Base-by-base conservation (phyloP, 305 asterid genomes). In the Salvia sclarea region DNA sequence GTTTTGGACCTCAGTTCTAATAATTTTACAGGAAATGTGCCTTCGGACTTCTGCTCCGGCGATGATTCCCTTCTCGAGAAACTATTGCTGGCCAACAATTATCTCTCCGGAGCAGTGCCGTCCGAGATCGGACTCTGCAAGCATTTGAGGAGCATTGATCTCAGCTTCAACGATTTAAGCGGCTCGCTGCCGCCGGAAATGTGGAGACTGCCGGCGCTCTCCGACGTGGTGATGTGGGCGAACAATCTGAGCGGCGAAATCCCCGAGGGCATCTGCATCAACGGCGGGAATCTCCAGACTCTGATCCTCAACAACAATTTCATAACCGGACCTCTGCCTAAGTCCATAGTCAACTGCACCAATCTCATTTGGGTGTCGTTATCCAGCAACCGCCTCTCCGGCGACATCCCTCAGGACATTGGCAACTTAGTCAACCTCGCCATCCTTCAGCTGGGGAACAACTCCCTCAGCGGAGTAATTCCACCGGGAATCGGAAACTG, bases 181-280 rank as follows among this genome's bases (percentile, higher is more conserved):
- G 98, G 78, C 61, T 54, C 88, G 1, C 72, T 91, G 61, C 98
- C 98, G 14, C 61, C 14, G n/a, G 88, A 81, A 66, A 79, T 91
- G 17, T 91, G 98, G 98, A 68, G 20, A n/a, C 61, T 91, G 49
- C 98, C 96, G 10, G 79, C 73, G 76, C 82, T 92, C 33, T 75
- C 83, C 0, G 98, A 92, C 20, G 60, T 92, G 47, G 83, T 92
- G 25, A 86, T 92, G 88, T 92, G 98, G 98, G 98, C 98, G 5
- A 91, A 88, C 68, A 79, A 79, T 60, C 80, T 91, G 55, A 80
- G 86, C 0, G 97, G 97, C 2, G 85, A 84, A 66, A 87, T 91
- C 38, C 96, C 95, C 0, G 88, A 84, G 61, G 93, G 93, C 38
- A 85, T 91, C 66, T 91, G 98, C 71, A 20, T 85, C 40, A 76